Percentiles rank a stretch among this genome's conserved stretches.
These are phyloP conservation scores for Arthonia radiata DNA, from an alignment of 495 filamentous ascomycete species.

Conservation along the genomic window DNA sequence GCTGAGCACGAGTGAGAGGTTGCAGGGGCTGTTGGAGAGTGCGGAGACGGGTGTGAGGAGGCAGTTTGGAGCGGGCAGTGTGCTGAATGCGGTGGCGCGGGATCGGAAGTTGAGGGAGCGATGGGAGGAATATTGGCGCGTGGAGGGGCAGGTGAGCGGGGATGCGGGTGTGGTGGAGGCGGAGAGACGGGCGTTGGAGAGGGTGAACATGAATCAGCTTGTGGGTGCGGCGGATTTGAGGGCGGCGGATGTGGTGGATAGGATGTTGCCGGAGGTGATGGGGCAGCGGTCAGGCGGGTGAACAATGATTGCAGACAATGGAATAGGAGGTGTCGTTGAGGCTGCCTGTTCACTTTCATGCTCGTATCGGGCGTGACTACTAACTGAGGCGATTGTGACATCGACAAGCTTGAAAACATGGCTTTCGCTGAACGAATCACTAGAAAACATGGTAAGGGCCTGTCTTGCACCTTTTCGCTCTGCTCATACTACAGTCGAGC, in stretches of 20 bases:
- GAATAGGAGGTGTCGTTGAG: too few relatives aligned
- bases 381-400: too few relatives aligned
- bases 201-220: constrained; percentile 23
- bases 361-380: too few relatives aligned
- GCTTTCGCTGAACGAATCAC: too few relatives aligned
- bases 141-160: constrained; percentile 14
- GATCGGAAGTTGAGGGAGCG: constrained; percentile 26
- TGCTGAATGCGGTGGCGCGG: constrained; percentile 32
- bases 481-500: too few relatives aligned
- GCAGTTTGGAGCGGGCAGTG: constrained; percentile 25
- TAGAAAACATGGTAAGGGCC: too few relatives aligned
- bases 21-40: constrained; percentile 17
- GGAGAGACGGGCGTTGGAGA: constrained; percentile 22
- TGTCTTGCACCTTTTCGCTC: too few relatives aligned
- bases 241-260: not conserved
- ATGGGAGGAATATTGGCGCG: constrained; percentile 33
- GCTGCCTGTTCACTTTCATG: too few relatives aligned
- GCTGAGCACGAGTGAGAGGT: constrained; percentile 21
- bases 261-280: too few relatives aligned
- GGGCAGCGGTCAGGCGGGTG: too few relatives aligned
- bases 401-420: too few relatives aligned
- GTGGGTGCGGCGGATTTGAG: constrained; percentile 8
- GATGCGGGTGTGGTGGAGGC: constrained; percentile 21
- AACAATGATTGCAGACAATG: too few relatives aligned
- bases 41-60: constrained; percentile 23